These are phyloP conservation scores for Deinandra increscens DNA, from an alignment of 129 eudicot species.

Conservation along the genomic window DNA sequence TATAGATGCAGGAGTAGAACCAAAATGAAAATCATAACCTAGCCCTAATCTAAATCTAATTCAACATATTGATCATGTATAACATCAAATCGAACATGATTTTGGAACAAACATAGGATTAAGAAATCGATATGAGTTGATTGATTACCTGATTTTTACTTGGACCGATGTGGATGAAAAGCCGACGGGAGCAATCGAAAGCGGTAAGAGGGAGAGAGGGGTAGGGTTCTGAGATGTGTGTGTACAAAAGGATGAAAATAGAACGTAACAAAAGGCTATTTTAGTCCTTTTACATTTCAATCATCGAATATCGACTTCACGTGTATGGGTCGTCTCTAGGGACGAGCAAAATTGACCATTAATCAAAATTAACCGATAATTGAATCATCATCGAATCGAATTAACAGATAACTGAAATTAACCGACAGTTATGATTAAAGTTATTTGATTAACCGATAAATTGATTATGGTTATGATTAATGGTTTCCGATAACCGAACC, in stretches of 20 bases:
- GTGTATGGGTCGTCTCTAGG: no score
- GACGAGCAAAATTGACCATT: no score
- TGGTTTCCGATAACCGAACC: no score
- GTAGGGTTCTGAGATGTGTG: neutral
- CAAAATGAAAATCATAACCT: neutral
- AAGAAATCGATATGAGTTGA: neutral
- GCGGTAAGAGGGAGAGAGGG: neutral
- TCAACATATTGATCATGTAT: neutral
- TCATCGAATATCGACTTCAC: no score
- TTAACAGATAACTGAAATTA: no score
- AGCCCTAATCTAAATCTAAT: neutral
- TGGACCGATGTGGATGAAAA: neutral
- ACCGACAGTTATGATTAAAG: no score
- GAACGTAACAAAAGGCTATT: neutral
- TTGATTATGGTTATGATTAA: no score
- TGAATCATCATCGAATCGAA: no score
- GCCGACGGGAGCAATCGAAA: neutral
- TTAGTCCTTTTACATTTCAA: no score
- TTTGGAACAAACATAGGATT: neutral
- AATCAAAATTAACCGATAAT: no score
- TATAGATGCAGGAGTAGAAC: neutral
- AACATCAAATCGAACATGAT: neutral
- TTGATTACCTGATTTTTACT: conserved; percentile 21
- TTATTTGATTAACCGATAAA: no score
- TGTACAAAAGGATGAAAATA: neutral